These are phyloP conservation scores for Pelargonium myrrhifolium DNA, from an alignment of 441 rosid genomes.

Conservation along the genomic window DNA sequence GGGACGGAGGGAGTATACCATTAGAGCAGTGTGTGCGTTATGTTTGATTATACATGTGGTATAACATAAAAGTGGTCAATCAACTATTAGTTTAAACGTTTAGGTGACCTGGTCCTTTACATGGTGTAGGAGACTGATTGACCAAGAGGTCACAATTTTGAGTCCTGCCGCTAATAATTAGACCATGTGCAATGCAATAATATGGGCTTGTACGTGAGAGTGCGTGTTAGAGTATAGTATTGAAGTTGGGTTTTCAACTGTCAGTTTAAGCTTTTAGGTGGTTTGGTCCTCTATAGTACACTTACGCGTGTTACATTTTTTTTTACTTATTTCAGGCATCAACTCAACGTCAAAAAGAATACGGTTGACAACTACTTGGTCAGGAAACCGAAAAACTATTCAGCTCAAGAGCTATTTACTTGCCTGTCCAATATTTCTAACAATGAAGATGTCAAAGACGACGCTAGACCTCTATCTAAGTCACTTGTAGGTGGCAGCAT, in stretches of 20 bases:
- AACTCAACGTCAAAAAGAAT: conserved; percentile 59
- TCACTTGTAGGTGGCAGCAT: conserved; percentile 73
- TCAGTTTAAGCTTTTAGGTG: background rate
- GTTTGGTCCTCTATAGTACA: background rate
- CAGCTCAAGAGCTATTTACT: conserved; percentile 30
- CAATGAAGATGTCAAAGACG: conserved; percentile 65
- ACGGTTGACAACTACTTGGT: conserved; percentile 45
- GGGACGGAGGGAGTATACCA: too few species aligned
- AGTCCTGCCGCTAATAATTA: too few species aligned
- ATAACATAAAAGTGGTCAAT: too few species aligned
- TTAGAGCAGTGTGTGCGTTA: too few species aligned
- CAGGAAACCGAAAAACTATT: conserved; percentile 36
- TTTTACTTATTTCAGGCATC: conserved; percentile 44
- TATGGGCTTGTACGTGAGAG: too few species aligned
- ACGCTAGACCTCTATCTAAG: conserved; percentile 52
- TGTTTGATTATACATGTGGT: too few species aligned
- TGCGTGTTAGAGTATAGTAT: too few species aligned
- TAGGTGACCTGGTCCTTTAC: too few species aligned
- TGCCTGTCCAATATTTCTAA: conserved; percentile 40
- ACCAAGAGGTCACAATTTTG: too few species aligned
- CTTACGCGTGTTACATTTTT: background rate
- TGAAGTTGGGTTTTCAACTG: background rate
- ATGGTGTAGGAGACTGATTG: too few species aligned
- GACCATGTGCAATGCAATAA: too few species aligned
- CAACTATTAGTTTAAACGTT: too few species aligned